Evolutionary conservation across 169 alveolate species (phyloP).

Genomic region (Eimeria necatrix): DNA sequence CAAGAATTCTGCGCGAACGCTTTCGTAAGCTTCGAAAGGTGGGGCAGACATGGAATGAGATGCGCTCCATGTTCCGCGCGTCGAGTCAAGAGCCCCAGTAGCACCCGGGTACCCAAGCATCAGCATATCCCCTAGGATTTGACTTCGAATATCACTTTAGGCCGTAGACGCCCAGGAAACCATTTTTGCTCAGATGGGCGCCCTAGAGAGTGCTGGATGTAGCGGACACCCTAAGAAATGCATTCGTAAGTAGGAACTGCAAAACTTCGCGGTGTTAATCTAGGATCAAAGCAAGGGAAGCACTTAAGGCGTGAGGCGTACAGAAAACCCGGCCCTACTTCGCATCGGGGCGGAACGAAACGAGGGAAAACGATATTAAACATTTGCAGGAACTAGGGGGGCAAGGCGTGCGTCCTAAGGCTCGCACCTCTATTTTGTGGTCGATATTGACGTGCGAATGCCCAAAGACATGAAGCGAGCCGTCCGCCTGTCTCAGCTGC

Average conservation of each 20-base stretch:
- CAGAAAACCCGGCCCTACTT: not conserved
- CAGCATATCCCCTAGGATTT: not conserved
- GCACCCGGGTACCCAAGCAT: no score
- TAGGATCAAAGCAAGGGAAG: not conserved
- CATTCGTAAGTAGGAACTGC: not conserved
- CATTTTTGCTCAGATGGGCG: conserved; percentile 75
- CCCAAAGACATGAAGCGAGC: conserved; percentile 66
- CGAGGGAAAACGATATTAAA: no score
- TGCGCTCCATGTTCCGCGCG: no score
- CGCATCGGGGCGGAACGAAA: no score
- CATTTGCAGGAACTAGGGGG: no score
- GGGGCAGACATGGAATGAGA: no score
- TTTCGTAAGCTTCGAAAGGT: no score
- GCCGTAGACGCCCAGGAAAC: conserved; percentile 66
- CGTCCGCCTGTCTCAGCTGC: conserved; percentile 66
- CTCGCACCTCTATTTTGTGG: conserved; percentile 50
- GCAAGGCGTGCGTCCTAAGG: not conserved
- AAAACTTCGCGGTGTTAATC: not conserved
- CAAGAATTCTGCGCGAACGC: no score
- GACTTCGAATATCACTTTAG: conserved; percentile 41
- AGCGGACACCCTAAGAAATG: conserved; percentile 68
- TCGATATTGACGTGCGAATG: conserved; percentile 69
- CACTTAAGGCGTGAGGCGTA: not conserved
- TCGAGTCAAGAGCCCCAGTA: no score
- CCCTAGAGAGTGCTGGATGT: conserved; percentile 72